These are phyloP conservation scores for Globisporangium alternatum DNA, from an alignment of 352 stramenopile genomes.

Conservation along the genomic window DNA sequence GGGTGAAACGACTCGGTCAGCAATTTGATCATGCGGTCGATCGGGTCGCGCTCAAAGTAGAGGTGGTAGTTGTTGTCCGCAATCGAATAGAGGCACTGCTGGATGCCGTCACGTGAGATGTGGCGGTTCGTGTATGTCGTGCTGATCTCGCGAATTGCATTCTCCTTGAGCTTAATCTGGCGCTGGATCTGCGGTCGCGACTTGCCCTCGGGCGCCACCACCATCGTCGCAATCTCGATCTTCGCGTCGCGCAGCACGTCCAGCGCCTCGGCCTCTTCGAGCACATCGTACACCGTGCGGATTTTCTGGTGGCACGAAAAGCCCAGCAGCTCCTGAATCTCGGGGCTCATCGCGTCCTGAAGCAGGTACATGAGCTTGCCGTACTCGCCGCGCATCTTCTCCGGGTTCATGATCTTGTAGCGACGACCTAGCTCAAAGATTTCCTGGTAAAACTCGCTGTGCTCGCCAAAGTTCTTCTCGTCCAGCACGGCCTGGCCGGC, in stretches of 20 bases:
- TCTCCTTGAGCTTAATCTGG: conserved; percentile 93
- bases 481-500: conserved; percentile 83
- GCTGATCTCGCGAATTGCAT: conserved; percentile 86
- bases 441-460: conserved; percentile 87
- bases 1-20: conserved; percentile 87
- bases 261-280: conserved; percentile 68
- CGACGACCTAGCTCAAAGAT: conserved; percentile 93
- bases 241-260: conserved; percentile 82
- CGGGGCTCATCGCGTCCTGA: conserved; percentile 86
- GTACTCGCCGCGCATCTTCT: conserved; percentile 97
- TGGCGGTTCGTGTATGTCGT: conserved; percentile 53
- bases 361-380: conserved; percentile 95
- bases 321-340: conserved; percentile 82
- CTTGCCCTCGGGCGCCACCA: conserved; percentile 92
- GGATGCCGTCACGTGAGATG: conserved; percentile 81
- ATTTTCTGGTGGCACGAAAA: conserved; percentile 84
- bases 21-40: conserved; percentile 94
- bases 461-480: conserved; percentile 89
- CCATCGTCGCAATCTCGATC: conserved; percentile 93
- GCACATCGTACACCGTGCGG: conserved; percentile 89
- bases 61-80: conserved; percentile 97
- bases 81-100: conserved; percentile 96
- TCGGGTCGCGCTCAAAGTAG: conserved; percentile 96
- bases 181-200: conserved; percentile 86
- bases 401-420: conserved; percentile 99